A percentile compares a stretch with the other conserved stretches of the same genome.
phyloP scores from a whole-genome alignment of 139 green algal genomes.

The Chloropicon primus region DNA sequence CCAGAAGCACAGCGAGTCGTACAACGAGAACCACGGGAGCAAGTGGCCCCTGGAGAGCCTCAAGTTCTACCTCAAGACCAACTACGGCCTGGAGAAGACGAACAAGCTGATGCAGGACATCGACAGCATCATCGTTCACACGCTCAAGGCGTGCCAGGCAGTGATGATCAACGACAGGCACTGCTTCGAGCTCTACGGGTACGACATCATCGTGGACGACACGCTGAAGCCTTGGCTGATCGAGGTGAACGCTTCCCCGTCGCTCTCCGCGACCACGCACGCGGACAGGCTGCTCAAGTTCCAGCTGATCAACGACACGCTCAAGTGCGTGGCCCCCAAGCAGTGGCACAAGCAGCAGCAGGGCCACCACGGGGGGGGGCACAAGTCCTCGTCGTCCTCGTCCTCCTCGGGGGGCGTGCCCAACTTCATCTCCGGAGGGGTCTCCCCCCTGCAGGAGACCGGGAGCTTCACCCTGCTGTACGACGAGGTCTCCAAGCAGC shows the following conservation, averaged over 20 bases:
- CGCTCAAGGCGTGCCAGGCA: slow-evolving; percentile 33
- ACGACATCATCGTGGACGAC: slow-evolving; percentile 55
- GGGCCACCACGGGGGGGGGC: background rate
- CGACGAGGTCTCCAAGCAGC: background rate
- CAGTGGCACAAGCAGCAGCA: slow-evolving; percentile 15
- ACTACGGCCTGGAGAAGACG: slow-evolving; percentile 19
- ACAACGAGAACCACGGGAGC: slow-evolving; percentile 51
- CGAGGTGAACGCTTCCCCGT: slow-evolving; percentile 26
- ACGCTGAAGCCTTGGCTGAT: slow-evolving; percentile 58
- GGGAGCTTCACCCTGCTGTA: background rate
- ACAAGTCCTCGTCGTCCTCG: background rate
- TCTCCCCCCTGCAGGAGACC: background rate
- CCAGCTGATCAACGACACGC: slow-evolving; percentile 36
- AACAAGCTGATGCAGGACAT: slow-evolving; percentile 40
- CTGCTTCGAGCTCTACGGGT: slow-evolving; percentile 68
- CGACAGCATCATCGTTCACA: slow-evolving; percentile 7
- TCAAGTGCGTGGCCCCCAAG: slow-evolving; percentile 27
- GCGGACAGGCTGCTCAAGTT: slow-evolving; percentile 43
- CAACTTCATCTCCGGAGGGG: background rate
- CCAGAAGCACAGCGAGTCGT: slow-evolving; percentile 44
- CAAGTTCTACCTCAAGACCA: slow-evolving; percentile 21
- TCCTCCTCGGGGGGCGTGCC: background rate
- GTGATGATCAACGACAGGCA: slow-evolving; percentile 65
- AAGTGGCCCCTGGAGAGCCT: slow-evolving; percentile 52
- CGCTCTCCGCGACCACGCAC: slow-evolving; percentile 24